Base-by-base conservation (phyloP, 495 filamentous ascomycete genomes). In the Penicillium simplicissimum region DNA sequence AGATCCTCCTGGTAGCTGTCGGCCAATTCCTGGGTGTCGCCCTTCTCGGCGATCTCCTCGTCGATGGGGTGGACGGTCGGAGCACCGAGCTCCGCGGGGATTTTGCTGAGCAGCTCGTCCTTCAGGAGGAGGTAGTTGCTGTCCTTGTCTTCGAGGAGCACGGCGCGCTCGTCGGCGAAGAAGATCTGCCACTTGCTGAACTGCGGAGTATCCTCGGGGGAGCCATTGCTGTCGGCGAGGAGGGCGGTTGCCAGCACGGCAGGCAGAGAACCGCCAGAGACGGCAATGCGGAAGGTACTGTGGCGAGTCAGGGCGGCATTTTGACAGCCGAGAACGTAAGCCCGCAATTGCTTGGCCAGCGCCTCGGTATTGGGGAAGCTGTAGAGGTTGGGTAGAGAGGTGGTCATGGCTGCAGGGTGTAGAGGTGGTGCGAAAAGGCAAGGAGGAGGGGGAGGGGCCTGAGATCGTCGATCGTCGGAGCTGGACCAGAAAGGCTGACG, bases 171-270 rank as follows among this genome's bases (percentile, higher is more conserved):
- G 67, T 98, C 95, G 63, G 94, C 94, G 77, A 97, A 98, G 84
- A 97, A 98, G 71, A 98, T 90, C 66, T 98, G 89, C 95, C 95
- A 98, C 70, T 90, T 92, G 70, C 81, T 79, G 81, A 94, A 97
- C 64, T 87, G 79, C 57, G 92, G 75, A 8, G 76, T 80, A 60
- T 91, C 87, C 28, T 88, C 87, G 11, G 78, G 72, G 36, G 73
- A 71, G 37, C 82, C 85, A 59, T 83, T 78, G 17, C 85, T 75
- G 0, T 81, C 75, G 1, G 87, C 73, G 4, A 98, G 85, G 10
- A 98, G 87, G 3, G 92, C 90, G 62, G 83, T 83, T 19, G 92
- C 92, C 23, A 98, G 90, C 28, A 88, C 90, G 58, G 88, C 85
- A 23, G 95, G 95, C 8, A 98, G 87, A 14, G 96, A 98, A 51